Evolutionary conservation across 2,329 filamentous ascomycete genomes (phyloP).

Genomic region (Sordariomycetes sp.): DNA sequence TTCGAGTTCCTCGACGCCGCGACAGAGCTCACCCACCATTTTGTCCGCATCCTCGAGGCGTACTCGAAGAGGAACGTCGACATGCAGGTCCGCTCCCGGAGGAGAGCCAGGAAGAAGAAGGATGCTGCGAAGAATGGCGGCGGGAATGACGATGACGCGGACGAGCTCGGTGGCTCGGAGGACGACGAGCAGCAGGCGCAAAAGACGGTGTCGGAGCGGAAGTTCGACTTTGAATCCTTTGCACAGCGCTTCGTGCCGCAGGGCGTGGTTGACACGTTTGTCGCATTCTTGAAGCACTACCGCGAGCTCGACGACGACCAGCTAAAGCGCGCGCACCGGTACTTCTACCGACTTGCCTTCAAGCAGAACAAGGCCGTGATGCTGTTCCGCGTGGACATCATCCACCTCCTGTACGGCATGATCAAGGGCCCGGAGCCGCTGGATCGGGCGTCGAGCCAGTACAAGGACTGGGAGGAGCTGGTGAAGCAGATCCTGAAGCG

Average conservation of each 20-base stretch:
- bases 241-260: slow-evolving; percentile 70
- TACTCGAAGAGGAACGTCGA: slow-evolving; percentile 94
- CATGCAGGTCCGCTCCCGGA: slow-evolving; percentile 78
- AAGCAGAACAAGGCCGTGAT: slow-evolving; percentile 86
- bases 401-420: slow-evolving; percentile 79
- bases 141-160: slow-evolving; percentile 37
- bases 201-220: slow-evolving; percentile 64
- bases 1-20: slow-evolving; percentile 88
- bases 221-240: slow-evolving; percentile 87
- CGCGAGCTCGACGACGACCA: slow-evolving; percentile 66
- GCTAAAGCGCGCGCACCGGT: slow-evolving; percentile 83
- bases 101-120: slow-evolving; percentile 58
- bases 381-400: slow-evolving; percentile 81
- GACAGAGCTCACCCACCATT: slow-evolving; percentile 84
- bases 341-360: slow-evolving; percentile 87
- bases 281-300: slow-evolving; percentile 68
- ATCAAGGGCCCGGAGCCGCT: slow-evolving; percentile 77
- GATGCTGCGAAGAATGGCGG: slow-evolving; percentile 25
- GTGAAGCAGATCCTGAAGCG: slow-evolving; percentile 71
- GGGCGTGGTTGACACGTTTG: slow-evolving; percentile 77
- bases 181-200: slow-evolving; percentile 62
- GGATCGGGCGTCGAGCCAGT: slow-evolving; percentile 51
- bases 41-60: slow-evolving; percentile 77
- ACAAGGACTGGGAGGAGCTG: slow-evolving; percentile 84
- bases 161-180: slow-evolving; percentile 51